Base-by-base conservation (phyloP, 2,329 filamentous ascomycete species). In the Cytospora leucostoma region DNA sequence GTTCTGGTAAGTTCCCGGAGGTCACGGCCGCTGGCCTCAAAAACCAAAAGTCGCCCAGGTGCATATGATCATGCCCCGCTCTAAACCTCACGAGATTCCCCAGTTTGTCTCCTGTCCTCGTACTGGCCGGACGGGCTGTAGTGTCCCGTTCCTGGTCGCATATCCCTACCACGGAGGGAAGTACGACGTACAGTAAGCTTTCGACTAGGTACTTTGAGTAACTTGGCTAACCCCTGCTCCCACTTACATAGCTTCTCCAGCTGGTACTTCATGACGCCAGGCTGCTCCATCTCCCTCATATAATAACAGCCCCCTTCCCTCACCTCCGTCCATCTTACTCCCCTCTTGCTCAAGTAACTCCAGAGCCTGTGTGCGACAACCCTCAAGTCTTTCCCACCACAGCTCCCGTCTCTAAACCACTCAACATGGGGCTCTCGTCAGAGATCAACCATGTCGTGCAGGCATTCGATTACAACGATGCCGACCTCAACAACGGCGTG, bases 381-480 rank as follows among this genome's bases (percentile, higher is more conserved):
- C 80, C 79, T 59, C 77, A 76, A 58, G 80, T 82, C 51, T 87
- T 88, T 71, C 79, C 82, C 52, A 83, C 81, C 19, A 70, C 77
- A 50, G 78, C 81, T 38, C 84, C 85, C 15, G 78, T 82, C 59
- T 87, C 85, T 51, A 76, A 74, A 75, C 80, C 81, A 62, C 79
- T 82, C 77, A 80, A 79, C 69, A 90, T 90, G 87, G 78, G 82
- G 65, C 80, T 89, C 67, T 78, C 78, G 66, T 84, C 88, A 67
- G 90, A 94, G 78, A 92, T 93, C 65, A 88, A 88, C 82, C 86
- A 86, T 73, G 87, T 97, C 72, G 90, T 91, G 71, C 85, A 85
- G 70, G 87, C 95, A 76, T 98, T 98, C 78, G 91, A 96, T 61
- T 94, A 93, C 77, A 82, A 86, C 65, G 84, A 92, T 70, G 85